Conservation (phyloP, 768 basidiomycete species). For the Mrakia hoshinonis region DNA sequence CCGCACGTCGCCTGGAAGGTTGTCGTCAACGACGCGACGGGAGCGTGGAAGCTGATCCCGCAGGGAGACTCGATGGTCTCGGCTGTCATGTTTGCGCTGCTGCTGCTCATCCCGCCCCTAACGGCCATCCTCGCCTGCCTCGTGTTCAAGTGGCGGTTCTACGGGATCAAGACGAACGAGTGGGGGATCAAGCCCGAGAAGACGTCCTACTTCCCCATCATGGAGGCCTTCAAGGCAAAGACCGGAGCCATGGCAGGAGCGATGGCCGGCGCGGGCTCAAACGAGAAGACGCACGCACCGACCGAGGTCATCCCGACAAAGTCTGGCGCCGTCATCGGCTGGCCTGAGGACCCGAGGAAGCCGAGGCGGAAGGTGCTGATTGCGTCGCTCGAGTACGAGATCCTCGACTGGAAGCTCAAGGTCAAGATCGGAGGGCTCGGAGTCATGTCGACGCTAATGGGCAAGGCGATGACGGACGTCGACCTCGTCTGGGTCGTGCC, state of each 20-base stretch:
- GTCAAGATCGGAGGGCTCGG: slow-evolving; percentile 96
- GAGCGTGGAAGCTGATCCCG: slow-evolving; percentile 70
- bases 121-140: slow-evolving; percentile 73
- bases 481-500: slow-evolving; percentile 89
- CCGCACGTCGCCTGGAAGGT: slow-evolving; percentile 85
- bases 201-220: slow-evolving; percentile 74
- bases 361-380: slow-evolving; percentile 76
- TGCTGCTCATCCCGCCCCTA: slow-evolving; percentile 71
- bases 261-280: slow-evolving; percentile 3
- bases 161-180: slow-evolving; percentile 87
- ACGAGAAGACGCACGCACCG: slow-evolving; percentile 33
- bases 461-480: slow-evolving; percentile 95
- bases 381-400: slow-evolving; percentile 87
- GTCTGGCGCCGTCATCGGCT: slow-evolving; percentile 54
- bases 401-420: slow-evolving; percentile 94
- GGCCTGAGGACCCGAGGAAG: slow-evolving; percentile 89
- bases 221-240: slow-evolving; percentile 50
- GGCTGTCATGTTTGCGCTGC: slow-evolving; percentile 77
- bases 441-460: slow-evolving; percentile 97
- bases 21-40: slow-evolving; percentile 62
- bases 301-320: slow-evolving; percentile 48
- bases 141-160: slow-evolving; percentile 92
- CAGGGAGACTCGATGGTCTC: slow-evolving; percentile 72
- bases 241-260: slow-evolving; percentile 10
- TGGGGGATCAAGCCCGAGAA: slow-evolving; percentile 67